phyloP scores from a whole-genome alignment of 768 basidiomycete species.

The Russula sp. region DNA sequence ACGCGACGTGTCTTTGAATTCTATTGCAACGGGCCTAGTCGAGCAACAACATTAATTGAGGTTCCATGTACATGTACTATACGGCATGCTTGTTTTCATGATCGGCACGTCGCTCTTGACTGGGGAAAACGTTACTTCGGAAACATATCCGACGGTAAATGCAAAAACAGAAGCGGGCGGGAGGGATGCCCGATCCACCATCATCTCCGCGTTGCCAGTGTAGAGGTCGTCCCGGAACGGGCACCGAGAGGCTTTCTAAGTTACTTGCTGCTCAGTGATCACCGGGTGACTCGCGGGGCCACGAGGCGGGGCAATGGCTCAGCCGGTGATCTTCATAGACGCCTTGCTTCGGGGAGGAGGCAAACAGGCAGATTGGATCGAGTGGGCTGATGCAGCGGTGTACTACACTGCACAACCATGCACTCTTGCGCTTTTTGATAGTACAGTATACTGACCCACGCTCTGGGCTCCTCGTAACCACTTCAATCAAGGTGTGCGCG shows the following conservation, averaged over 20 bases:
- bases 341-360: not conserved
- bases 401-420: not conserved
- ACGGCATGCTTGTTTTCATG: not conserved
- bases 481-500: not conserved
- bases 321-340: not conserved
- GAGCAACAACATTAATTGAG: not conserved
- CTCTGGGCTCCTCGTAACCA: not conserved
- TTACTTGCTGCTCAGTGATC: not conserved
- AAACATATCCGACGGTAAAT: not conserved
- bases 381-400: not conserved
- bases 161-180: not conserved
- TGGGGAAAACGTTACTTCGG: not conserved
- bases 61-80: not conserved
- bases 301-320: slow-evolving; percentile 1
- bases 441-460: not conserved
- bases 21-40: not conserved
- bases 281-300: not conserved
- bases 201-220: not conserved
- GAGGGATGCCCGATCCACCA: not conserved
- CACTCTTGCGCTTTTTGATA: not conserved
- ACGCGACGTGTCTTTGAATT: not conserved
- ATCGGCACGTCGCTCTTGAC: not conserved
- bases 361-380: not conserved
- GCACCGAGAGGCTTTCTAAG: slow-evolving; percentile 4
- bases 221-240: not conserved